Evolutionary conservation across 73 alveolate species (phyloP), one percentile per base, ranked within the genome.

Genomic region (Paramecium bursaria): DNA sequence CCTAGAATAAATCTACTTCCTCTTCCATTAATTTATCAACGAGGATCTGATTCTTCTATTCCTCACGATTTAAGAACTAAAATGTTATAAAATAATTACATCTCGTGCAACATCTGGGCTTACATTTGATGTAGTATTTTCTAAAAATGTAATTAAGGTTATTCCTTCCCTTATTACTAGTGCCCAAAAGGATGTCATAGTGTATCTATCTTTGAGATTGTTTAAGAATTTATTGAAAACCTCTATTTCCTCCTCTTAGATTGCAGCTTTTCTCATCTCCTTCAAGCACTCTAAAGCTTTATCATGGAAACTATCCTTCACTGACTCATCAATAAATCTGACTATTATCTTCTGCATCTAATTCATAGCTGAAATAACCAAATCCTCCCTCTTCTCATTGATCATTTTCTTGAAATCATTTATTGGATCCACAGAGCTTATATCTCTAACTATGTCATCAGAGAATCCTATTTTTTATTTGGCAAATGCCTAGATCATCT

Each of bases 361-460:
- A 22, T 90, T 77, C 74, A 97, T 86, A 9, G 99, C 99, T 30
- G 77, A 94, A 67, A 74, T 92, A 17, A 96, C 98, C 53, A 90
- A 86, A 91, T 97, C 99, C 29, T 79, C 97, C 75, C 91, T 94
- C 74, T 97, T 93, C 76, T 96, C 97, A 14, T 88, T 92, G 3
- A 95, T 88, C 99, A 96, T 93, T 76, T 94, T 94, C 87, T 91
- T 91, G 86, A 96, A 96, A 85, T 96, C 99, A 49, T 91, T 94
- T 14, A 96, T 92, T 3, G 99, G 98, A 17, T 94, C 88, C 15
- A 94, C 92, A n/a, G 95, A 85, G 26, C 94, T 60, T 0, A 96
- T 94, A 29, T 79, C 94, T 39, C 82, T 55, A 14, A 86, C 77
- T 2, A 73, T 87, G 6, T 90, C 93, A 48, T 92, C 91, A 9